Evolutionary conservation across 768 basidiomycete genomes (phyloP), one percentile per base, ranked within the genome.

Genomic region (Macrolepiota dolichaula): DNA sequence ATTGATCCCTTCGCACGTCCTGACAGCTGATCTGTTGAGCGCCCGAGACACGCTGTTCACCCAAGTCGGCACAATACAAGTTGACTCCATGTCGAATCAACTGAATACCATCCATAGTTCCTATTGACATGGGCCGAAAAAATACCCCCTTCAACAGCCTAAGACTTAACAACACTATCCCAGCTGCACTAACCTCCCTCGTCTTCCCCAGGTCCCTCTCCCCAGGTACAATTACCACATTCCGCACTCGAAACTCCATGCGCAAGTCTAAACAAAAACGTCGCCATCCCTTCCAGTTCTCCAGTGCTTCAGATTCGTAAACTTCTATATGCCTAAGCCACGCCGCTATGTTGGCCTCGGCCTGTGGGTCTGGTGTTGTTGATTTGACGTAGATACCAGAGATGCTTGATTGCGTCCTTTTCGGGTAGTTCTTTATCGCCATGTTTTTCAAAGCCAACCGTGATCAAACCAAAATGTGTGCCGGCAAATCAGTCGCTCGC

Each of bases 251-350:
- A 91, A 68, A 98, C 94, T 5, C 89, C 87, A 68, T 97, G 96
- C 47, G 87, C 85, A 37, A 98, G 79, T 66, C 85, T 83, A 79
- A 97, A 96, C 49, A 86, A 86, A 71, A 87, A 99, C 5, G 93
- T 96, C 63, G 96, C 94, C 10, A 99, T 85, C 0, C 83, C 17
- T 88, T 84, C 96, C 96, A 99, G 73, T 96, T 89, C 59, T 78
- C 80, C 37, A 98, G 82, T 2, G 93, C 89, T 10, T 77, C 79
- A 64, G 93, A 88, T 67, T 98, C 94, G 25, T 94, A 93, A 64
- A 94, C 91, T 71, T 96, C 94, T 92, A 97, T 96, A 11, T 87
- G 88, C 73, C 88, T 94, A 81, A 99, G 98, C 83, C 92, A 94
- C 51, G 81, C 78, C 0, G 91, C 91, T 0, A 93, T 93, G 53